Base-by-base conservation (phyloP, 331 rosid species). In the Rhamnella rubrinervis region DNA sequence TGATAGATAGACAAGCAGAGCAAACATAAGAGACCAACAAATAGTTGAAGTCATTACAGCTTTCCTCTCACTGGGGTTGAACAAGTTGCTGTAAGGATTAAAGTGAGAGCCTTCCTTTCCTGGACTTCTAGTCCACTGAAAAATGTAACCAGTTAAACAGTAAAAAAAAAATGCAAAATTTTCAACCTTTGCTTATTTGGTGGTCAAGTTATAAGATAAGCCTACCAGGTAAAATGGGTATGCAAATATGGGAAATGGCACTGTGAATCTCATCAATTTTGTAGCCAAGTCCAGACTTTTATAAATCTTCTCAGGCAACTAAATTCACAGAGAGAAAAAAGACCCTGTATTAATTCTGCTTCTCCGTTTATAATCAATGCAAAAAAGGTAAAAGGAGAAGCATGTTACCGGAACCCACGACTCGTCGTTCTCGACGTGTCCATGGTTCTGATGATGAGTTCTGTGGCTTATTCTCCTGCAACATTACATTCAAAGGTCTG, bases 381-480 rank as follows among this genome's bases (percentile, higher is more conserved):
- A 53, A 6, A 17, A 18, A 53, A n/a, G 20, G 19, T 17, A 19
- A 16, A 15, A 17, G 59, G 53, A 35, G 19, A 31, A 66, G 39
- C 57, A 83, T 79, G 39, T 81, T 31, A 93, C 99, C 8, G 97
- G 97, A 71, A 95, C 99, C 99, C 97, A 95, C 5, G 97, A 89
- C 76, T 95, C 97, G 70, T 95, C 99, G 35, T 89, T 89, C 78
- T 95, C 99, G 14, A 95, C 96, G 63, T 95, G 90, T 6, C 97
- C 99, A 75, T 95, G 99, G 82, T 95, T 95, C 72, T 95, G 97
- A 71, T 95, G 99, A 67, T 95, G 99, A 65, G 99, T 91, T 81
- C 87, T 86, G 59, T 95, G 99, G 72, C 99, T 95, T 12, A 95
- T 89, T 83, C 96, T 91, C 99, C 97, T 95, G 88, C 37, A 17